Percentiles rank a stretch among this genome's conserved stretches.
Evolutionary conservation across 2,329 filamentous ascomycete genomes (phyloP).

Genomic region (Colletotrichum spaethianum): DNA sequence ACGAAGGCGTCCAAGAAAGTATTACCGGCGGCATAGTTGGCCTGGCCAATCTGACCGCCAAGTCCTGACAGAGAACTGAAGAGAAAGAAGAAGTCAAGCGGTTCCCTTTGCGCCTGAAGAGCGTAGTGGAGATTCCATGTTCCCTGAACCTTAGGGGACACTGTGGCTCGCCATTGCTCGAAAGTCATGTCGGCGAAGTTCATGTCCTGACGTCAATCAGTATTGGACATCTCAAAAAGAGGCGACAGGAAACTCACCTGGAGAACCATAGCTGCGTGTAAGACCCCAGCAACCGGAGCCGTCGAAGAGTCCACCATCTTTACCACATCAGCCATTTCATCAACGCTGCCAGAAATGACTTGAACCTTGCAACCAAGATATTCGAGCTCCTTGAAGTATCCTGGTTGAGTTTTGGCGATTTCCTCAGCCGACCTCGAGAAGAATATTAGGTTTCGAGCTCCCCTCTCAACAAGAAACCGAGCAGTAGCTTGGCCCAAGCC

Average conservation of each 20-base stretch:
- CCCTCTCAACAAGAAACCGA: constrained; percentile 49
- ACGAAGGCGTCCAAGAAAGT: constrained; percentile 58
- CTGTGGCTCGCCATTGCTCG: constrained; percentile 52
- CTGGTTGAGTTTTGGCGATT: not conserved
- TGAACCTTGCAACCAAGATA: constrained; percentile 45
- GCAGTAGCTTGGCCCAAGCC: constrained; percentile 49
- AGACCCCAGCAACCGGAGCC: constrained; percentile 55
- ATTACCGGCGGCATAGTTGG: constrained; percentile 59
- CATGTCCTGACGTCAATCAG: constrained; percentile 21
- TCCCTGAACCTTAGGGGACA: constrained; percentile 57
- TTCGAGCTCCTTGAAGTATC: constrained; percentile 42
- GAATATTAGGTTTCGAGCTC: constrained; percentile 48
- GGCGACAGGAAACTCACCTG: constrained; percentile 1
- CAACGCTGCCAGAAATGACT: constrained; percentile 53
- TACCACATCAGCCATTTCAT: constrained; percentile 46
- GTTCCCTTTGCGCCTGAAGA: constrained; percentile 36
- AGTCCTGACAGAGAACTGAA: constrained; percentile 53
- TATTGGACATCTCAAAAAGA: no score
- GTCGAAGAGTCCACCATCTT: constrained; percentile 39
- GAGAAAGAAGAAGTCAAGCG: constrained; percentile 56
- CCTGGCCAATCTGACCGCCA: constrained; percentile 53
- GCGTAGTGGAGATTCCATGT: constrained; percentile 60
- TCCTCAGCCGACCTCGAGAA: constrained; percentile 47
- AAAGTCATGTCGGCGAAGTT: constrained; percentile 54
- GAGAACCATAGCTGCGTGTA: constrained; percentile 58